Evolutionary conservation across 2,329 filamentous ascomycete species (phyloP), one percentile per base, ranked within the genome.

Genomic region (Fusarium continuum): DNA sequence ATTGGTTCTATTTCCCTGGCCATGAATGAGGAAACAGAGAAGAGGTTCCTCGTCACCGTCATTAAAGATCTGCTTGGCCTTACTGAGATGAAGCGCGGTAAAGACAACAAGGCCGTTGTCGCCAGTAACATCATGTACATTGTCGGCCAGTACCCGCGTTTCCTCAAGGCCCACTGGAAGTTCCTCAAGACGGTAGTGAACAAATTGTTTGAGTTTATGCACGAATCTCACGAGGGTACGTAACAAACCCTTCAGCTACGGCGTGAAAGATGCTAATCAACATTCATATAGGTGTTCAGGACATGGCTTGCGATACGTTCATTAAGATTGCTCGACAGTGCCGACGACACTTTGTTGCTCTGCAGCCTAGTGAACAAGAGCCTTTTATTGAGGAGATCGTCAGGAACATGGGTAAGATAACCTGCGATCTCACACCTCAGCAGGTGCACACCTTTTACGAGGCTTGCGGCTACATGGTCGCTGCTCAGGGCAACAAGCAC

Each of bases 121-220:
- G 95, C 95, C 64, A 97, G 92, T 80, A 99, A 99, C 80, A 99
- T 99, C 73, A 99, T 99, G 95, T 99, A 99, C 77, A 99, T 99
- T 79, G 95, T 99, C 61, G 95, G 95, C 56, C 95, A 99, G 75
- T 99, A 99, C 74, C 95, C 95, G 31, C 91, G 95, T 17, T 99
- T 99, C 81, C 82, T 99, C 71, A 99, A 99, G 82, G 95, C 95
- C 2, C 95, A 99, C 77, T 99, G 95, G 95, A 99, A 99, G 77
- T 99, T 99, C 80, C 83, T 99, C 53, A 99, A 99, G 87, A 99
- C 95, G 3, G 95, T 99, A 16, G 95, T 99, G 73, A 99, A 99
- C 81, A 99, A 99, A 82, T 85, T 99, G 6, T 99, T 99, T 73
- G 95, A 99, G 80, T 99, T 99, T 75, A 99, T 99, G 95, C 95